Evolutionary conservation across 2,329 filamentous ascomycete species (phyloP).

Genomic region (Biscogniauxia mediterranea): DNA sequence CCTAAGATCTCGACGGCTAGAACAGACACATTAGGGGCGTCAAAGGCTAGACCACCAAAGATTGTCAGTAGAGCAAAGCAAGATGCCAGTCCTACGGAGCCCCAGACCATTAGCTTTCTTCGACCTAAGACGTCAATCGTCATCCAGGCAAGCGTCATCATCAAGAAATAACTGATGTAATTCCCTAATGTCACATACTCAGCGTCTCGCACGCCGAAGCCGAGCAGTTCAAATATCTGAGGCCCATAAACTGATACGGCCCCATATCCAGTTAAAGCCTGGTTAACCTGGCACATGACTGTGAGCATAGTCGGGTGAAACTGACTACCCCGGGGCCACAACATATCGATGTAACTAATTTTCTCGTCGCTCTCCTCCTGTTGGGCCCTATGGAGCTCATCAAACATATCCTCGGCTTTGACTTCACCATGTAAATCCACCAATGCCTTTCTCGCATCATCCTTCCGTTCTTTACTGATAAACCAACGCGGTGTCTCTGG

Average conservation of each 20-base stretch:
- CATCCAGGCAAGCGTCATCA: constrained; percentile 62
- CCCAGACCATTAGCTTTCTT: constrained; percentile 51
- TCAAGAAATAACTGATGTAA: constrained; percentile 58
- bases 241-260: constrained; percentile 62
- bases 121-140: constrained; percentile 56
- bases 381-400: constrained; percentile 49
- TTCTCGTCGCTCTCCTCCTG: constrained; percentile 46
- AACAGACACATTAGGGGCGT: constrained; percentile 38
- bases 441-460: constrained; percentile 50
- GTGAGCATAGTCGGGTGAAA: constrained; percentile 61
- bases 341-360: constrained; percentile 56
- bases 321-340: constrained; percentile 51
- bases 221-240: constrained; percentile 62
- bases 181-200: constrained; percentile 60
- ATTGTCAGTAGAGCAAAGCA: constrained; percentile 52
- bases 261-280: constrained; percentile 56
- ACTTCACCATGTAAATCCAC: constrained; percentile 49
- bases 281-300: constrained; percentile 62
- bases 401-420: constrained; percentile 45
- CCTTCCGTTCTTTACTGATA: constrained; percentile 47
- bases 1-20: constrained; percentile 48
- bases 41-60: constrained; percentile 47
- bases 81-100: constrained; percentile 45
- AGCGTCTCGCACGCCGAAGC: constrained; percentile 48
- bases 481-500: constrained; percentile 60